phyloP scores from a whole-genome alignment of 805 yeast species.

The Kazachstania bromeliacearum region DNA sequence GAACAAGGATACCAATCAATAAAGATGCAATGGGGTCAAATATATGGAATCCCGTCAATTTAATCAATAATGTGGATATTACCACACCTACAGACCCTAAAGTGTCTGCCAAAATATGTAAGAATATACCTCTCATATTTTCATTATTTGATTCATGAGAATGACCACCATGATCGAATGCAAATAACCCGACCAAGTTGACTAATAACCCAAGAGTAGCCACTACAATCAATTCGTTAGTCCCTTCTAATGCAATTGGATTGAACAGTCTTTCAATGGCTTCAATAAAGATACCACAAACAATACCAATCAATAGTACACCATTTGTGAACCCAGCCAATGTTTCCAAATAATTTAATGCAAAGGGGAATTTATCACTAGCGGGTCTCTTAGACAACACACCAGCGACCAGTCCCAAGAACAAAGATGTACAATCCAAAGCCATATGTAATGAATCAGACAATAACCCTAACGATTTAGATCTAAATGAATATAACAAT shows the following conservation, averaged over 20 bases:
- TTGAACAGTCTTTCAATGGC: conserved; percentile 70
- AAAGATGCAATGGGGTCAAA: conserved; percentile 92
- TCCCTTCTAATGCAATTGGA: conserved; percentile 70
- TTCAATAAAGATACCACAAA: conserved; percentile 79
- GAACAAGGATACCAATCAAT: conserved; percentile 71
- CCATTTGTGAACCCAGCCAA: conserved; percentile 95
- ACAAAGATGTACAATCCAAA: conserved; percentile 82
- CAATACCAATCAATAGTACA: conserved; percentile 75
- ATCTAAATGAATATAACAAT: conserved; percentile 80
- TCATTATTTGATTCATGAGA: conserved; percentile 36
- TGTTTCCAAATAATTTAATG: conserved; percentile 71
- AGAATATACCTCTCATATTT: conserved; percentile 88
- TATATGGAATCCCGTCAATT: conserved; percentile 54
- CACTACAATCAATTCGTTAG: conserved; percentile 77
- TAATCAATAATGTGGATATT: conserved; percentile 73
- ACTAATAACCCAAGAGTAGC: conserved; percentile 78
- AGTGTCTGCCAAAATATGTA: conserved; percentile 92
- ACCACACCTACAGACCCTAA: conserved; percentile 96
- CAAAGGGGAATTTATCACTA: conserved; percentile 73
- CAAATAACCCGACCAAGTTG: conserved; percentile 85
- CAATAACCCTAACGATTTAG: conserved; percentile 81
- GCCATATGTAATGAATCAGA: conserved; percentile 97
- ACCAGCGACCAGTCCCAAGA: conserved; percentile 84
- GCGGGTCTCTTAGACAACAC: conserved; percentile 50
- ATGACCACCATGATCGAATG: conserved; percentile 79